phyloP scores from a whole-genome alignment of 495 filamentous ascomycete species.

The Glarea lozoyensis region DNA sequence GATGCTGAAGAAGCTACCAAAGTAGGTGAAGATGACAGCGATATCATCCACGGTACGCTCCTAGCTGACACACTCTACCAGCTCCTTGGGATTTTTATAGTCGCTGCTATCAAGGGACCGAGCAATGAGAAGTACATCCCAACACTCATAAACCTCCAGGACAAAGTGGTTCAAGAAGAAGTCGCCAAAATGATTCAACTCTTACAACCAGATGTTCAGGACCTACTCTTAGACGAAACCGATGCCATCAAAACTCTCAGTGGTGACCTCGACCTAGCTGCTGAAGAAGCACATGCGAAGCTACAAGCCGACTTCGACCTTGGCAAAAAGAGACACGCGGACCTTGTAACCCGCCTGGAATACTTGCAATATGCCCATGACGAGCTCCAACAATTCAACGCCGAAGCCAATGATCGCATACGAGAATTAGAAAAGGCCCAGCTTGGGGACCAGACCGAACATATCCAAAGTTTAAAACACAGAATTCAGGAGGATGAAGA shows the following conservation, averaged over 20 bases:
- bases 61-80: too few relatives aligned
- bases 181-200: conserved; percentile 41
- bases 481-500: conserved; percentile 25
- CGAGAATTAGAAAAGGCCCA: conserved; percentile 22
- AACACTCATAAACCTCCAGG: conserved; percentile 35
- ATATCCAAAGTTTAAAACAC: conserved; percentile 30
- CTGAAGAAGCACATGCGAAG: conserved; percentile 42
- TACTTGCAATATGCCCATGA: conserved; percentile 53
- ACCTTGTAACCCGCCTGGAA: conserved; percentile 47
- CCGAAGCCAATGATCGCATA: conserved; percentile 37
- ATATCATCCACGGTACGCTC: too few relatives aligned
- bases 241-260: conserved; percentile 16
- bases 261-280: conserved; percentile 40
- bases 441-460: conserved; percentile 3
- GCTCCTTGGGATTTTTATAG: conserved; percentile 55
- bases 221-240: too few relatives aligned
- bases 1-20: conserved; percentile 13
- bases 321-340: conserved; percentile 41
- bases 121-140: conserved; percentile 45
- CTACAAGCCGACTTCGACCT: conserved; percentile 36
- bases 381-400: conserved; percentile 49
- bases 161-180: conserved; percentile 33
- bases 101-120: conserved; percentile 51
- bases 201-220: too few relatives aligned
- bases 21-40: too few relatives aligned